Evolutionary conservation across 208 protist species (phyloP), one percentile per base, ranked within the genome.

Genomic region (Phytomonas francai): DNA sequence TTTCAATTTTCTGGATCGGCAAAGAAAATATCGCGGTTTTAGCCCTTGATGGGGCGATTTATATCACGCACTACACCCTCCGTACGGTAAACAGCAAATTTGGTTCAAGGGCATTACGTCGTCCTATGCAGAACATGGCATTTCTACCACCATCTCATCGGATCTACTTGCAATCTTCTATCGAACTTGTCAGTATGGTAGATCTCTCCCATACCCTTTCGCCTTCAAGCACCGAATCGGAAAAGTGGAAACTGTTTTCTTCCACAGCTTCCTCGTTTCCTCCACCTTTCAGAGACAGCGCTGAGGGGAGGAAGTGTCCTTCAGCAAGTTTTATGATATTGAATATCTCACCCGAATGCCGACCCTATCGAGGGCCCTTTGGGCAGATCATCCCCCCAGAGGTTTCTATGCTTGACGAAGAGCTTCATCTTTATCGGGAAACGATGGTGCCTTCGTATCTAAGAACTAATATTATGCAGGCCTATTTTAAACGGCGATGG

Each of bases 291-390:
- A 49, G 49, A 8, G 51, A 39, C 31, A 25, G 30, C 22, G 42
- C 33, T n/a, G 59, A 27, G 25, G 61, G 28, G 12, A 27, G 2
- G 25, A 30, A 25, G 3, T 32, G 36, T 7, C 16, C 68, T 22
- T 29, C 65, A 0, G 74, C 89, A 22, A 94, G 84, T 60, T 65
- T 62, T 6, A 68, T 85, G 56, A 68, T 88, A 58, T 62, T 78
- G 27, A 54, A 59, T 27, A 72, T 92, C 11, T 63, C 78, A 29
- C 12, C 39, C 7, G 57, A 68, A 12, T 61, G 57, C 2, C 71
- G 78, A 6, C 89, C 89, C 19, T 92, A 83, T 64, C 83, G 89
- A 12, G 89, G 89, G 7, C 89, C 89, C 1, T 87, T 91, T 63
- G 89, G 89, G 7, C 89, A 94, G 63, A 59, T 92, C 57, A 72